phyloP scores from a whole-genome alignment of 202 grass and related monocot genomes.

The Zoysia matrella region DNA sequence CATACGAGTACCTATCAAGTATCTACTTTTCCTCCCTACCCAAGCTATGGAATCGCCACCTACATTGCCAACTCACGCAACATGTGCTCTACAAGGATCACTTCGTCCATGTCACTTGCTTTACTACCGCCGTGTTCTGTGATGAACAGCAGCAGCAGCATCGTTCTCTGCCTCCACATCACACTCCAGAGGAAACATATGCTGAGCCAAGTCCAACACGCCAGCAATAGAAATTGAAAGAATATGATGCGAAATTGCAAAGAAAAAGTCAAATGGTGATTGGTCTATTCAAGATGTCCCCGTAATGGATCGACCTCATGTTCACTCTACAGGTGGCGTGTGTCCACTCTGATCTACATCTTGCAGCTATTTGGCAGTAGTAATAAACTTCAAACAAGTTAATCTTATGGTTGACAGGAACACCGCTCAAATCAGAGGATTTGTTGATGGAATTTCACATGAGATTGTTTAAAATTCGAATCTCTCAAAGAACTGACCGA shows the following conservation, averaged over 20 bases:
- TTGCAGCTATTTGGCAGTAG: neutral
- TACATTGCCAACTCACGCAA: neutral
- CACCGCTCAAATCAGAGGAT: neutral
- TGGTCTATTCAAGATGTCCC: neutral
- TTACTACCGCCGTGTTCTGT: neutral
- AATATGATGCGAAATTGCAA: neutral
- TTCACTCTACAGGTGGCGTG: neutral
- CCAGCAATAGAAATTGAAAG: neutral
- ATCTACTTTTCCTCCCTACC: neutral
- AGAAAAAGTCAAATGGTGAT: constrained; percentile 29
- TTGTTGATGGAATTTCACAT: neutral
- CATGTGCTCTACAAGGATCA: neutral
- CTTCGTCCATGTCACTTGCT: neutral
- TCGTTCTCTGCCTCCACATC: neutral
- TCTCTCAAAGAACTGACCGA: neutral
- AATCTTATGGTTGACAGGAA: neutral
- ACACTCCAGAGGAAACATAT: constrained; percentile 9
- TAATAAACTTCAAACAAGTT: neutral
- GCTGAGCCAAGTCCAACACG: constrained; percentile 13
- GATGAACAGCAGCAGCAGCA: neutral
- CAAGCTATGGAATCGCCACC: neutral
- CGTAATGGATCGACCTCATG: neutral
- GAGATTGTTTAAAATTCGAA: neutral
- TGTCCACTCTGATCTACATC: neutral
- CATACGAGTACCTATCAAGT: neutral